Base-by-base conservation (phyloP, 331 rosid species). In the Pyracantha coccinea region DNA sequence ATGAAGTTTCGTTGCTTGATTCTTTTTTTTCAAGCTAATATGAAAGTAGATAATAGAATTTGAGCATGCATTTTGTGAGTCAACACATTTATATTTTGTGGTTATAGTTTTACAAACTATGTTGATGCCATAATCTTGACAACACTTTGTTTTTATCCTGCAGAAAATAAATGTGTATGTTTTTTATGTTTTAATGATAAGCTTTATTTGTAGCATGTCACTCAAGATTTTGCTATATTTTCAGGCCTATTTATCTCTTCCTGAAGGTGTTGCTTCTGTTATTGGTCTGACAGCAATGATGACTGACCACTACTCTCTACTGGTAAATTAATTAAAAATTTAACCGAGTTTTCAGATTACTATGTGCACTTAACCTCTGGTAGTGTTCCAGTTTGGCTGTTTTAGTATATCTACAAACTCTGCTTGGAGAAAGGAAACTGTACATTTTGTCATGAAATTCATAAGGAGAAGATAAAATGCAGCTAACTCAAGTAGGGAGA, bases 211-310 rank as follows among this genome's bases (percentile, higher is more conserved):
- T 69, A 66, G 67, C 71, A 57, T 61, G 62, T 84, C 75, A 71
- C 78, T 78, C 77, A 65, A 53, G 35, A 66, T 76, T 82, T 31
- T 80, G 69, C 63, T 78, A 61, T 77, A 64, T 75, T 87, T 74
- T 60, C 91, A 95, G 99, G 97, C 96, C 69, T 95, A 95, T 82
- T 86, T 95, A 77, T 95, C 99, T 78, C 97, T 95, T 85, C 97
- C 99, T 27, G 99, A 95, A 82, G 99, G 99, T 70, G 88, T 95
- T 79, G 97, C 99, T 74, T 95, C 99, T 69, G 97, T 92, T 66
- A 87, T 87, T 86, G 99, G 99, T 69, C 86, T 95, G 55, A 87
- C 81, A 81, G 99, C 97, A 44, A 92, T 95, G 99, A 92, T 95
- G 97, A 86, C 89, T 33, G 97, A 95, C 78, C 96, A 95, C 79